phyloP scores from a whole-genome alignment of 345 rosid species.

The Pelargonium nanum region DNA sequence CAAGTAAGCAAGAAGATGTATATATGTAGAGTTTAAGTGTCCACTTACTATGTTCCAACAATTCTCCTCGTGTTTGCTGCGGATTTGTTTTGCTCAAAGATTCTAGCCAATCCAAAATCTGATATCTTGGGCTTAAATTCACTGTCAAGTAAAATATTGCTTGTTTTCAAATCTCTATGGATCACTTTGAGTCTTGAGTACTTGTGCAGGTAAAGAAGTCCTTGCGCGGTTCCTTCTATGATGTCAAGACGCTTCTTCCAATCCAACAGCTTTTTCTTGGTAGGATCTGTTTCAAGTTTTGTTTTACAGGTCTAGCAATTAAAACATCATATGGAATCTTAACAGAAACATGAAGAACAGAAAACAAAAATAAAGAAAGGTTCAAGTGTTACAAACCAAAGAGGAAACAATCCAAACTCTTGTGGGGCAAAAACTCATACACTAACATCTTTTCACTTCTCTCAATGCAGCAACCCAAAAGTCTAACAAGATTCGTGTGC shows the following conservation, averaged over 20 bases:
- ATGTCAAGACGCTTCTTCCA: conserved; percentile 40
- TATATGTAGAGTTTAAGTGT: too few species aligned
- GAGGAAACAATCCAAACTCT: conserved; percentile 50
- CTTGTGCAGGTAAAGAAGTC: conserved; percentile 58
- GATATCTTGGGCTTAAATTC: conserved; percentile 70
- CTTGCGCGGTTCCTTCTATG: conserved; percentile 56
- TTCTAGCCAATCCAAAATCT: conserved; percentile 68
- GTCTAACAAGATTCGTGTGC: conserved; percentile 59
- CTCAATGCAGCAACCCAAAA: conserved; percentile 50
- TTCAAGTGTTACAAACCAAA: conserved; percentile 26
- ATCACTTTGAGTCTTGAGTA: conserved; percentile 64
- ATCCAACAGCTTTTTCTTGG: conserved; percentile 19
- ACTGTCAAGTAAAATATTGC: conserved; percentile 51
- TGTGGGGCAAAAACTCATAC: conserved; percentile 57
- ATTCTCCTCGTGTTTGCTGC: conserved; percentile 46
- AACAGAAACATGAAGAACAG: too few species aligned
- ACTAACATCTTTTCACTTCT: conserved; percentile 47
- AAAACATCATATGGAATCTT: too few species aligned
- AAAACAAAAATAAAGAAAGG: background rate
- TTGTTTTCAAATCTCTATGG: conserved; percentile 59
- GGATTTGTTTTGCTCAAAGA: conserved; percentile 42
- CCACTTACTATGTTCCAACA: conserved; percentile 65
- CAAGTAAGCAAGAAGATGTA: background rate
- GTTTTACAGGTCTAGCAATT: too few species aligned
- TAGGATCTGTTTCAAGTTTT: conserved; percentile 26